Percentiles rank a stretch among this genome's conserved stretches.
Evolutionary conservation across 495 filamentous ascomycete species (phyloP).

Genomic region (Chaetomium fimeti): DNA sequence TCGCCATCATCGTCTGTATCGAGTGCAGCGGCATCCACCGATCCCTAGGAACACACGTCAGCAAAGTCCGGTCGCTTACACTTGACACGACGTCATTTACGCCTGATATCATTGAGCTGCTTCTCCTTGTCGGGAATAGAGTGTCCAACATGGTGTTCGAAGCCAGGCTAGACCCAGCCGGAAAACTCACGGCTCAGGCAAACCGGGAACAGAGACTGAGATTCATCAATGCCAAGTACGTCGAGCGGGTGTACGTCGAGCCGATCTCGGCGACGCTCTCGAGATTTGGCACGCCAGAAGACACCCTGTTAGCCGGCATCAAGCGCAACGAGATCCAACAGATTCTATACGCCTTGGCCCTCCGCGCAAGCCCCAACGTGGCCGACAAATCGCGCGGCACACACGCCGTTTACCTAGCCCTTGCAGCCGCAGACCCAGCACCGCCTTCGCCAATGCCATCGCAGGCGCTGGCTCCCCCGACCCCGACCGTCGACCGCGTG

Average conservation of each 20-base stretch:
- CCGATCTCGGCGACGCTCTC: conserved; percentile 72
- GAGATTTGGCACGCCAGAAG: conserved; percentile 76
- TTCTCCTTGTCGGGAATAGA: conserved; percentile 87
- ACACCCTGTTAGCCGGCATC: conserved; percentile 87
- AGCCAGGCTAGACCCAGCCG: conserved; percentile 67
- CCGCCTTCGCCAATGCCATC: conserved; percentile 54
- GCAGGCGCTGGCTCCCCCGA: conserved; percentile 8
- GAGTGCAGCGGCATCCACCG: conserved; percentile 98
- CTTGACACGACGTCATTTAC: conserved; percentile 95
- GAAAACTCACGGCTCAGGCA: conserved; percentile 71
- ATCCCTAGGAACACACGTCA: conserved; percentile 94
- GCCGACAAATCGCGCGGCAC: conserved; percentile 83
- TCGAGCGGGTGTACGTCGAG: conserved; percentile 76
- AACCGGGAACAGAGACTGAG: conserved; percentile 83
- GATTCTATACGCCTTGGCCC: conserved; percentile 84
- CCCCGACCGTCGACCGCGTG: conserved; percentile 40
- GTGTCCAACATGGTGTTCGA: conserved; percentile 98
- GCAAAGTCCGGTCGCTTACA: conserved; percentile 93
- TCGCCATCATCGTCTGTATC: conserved; percentile 94
- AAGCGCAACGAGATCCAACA: conserved; percentile 92
- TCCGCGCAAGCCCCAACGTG: conserved; percentile 83
- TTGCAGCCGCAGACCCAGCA: conserved; percentile 92
- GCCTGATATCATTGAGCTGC: conserved; percentile 90
- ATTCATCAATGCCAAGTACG: conserved; percentile 96
- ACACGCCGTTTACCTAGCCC: conserved; percentile 83